Evolutionary conservation across 208 protist species (phyloP).

Genomic region (Strigomonas oncopelti): DNA sequence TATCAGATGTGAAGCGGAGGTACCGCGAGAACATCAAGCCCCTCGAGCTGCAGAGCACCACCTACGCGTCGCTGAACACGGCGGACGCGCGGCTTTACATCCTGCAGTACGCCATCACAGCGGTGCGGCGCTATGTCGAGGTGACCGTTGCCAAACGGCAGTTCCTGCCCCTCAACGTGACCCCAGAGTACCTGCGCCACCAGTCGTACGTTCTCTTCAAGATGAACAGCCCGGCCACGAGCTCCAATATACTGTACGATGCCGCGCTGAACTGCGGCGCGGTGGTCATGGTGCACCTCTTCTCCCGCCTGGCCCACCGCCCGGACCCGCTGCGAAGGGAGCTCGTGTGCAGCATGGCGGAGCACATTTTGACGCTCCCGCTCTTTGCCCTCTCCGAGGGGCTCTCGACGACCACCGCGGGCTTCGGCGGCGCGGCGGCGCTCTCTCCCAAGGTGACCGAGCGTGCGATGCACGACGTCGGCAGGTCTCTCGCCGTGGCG

Average conservation of each 20-base stretch:
- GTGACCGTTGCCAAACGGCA: conserved; percentile 22
- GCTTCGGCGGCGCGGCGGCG: conserved; percentile 1
- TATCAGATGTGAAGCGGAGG: conserved; percentile 1
- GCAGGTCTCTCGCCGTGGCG: conserved; percentile 19
- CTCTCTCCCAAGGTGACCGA: conserved; percentile 48
- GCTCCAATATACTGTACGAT: conserved; percentile 21
- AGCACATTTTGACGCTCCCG: conserved; percentile 64
- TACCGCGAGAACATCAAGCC: too few relatives aligned
- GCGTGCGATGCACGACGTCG: conserved; percentile 57
- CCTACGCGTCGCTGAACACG: conserved; percentile 53
- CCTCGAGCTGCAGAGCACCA: conserved; percentile 14
- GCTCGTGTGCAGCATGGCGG: conserved; percentile 59
- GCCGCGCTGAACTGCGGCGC: conserved; percentile 77
- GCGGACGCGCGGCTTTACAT: conserved; percentile 56
- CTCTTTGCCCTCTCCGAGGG: conserved; percentile 68
- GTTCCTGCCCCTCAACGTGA: conserved; percentile 61
- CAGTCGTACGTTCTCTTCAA: conserved; percentile 9
- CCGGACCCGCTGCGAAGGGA: conserved; percentile 16
- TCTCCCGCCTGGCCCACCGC: conserved; percentile 22
- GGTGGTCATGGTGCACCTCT: conserved; percentile 72
- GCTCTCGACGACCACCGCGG: neutral
- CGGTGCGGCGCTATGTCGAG: conserved; percentile 60
- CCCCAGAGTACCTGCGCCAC: conserved; percentile 68
- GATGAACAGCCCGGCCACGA: too few relatives aligned
- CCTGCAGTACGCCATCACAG: conserved; percentile 59